These are phyloP conservation scores for Brettanomyces custersianus DNA, from an alignment of 805 yeast species.

Conservation along the genomic window DNA sequence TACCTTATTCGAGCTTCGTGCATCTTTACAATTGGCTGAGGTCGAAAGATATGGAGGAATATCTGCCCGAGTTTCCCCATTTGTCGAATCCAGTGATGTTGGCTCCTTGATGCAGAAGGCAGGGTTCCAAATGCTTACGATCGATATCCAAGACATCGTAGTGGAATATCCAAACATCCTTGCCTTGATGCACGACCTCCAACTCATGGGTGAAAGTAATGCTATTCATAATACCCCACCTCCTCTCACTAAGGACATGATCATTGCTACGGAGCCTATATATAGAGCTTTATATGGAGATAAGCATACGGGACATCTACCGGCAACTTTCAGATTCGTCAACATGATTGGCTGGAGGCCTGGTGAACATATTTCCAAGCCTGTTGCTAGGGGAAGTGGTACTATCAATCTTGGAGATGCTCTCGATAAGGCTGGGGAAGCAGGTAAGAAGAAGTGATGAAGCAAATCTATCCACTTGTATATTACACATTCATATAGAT, in stretches of 20 bases:
- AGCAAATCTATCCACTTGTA: not conserved
- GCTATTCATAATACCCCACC: constrained; percentile 33
- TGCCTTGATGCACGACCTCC: constrained; percentile 61
- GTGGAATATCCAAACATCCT: constrained; percentile 70
- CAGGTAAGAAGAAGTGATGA: not conserved
- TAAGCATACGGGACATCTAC: constrained; percentile 40
- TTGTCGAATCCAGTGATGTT: constrained; percentile 70
- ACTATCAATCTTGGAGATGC: constrained; percentile 62
- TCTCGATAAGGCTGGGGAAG: constrained; percentile 19
- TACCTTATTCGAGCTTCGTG: constrained; percentile 73
- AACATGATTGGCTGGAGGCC: constrained; percentile 89
- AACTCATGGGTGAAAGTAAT: constrained; percentile 79
- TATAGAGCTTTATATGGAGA: constrained; percentile 67
- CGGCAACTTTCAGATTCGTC: constrained; percentile 71
- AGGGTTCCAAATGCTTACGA: constrained; percentile 70
- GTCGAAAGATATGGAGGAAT: constrained; percentile 71
- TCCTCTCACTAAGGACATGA: constrained; percentile 48
- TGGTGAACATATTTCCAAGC: constrained; percentile 59
- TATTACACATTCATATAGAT: constrained; percentile 3
- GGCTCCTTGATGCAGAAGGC: constrained; percentile 67
- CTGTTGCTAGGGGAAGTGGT: constrained; percentile 65
- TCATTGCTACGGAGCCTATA: constrained; percentile 70
- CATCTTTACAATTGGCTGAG: constrained; percentile 75
- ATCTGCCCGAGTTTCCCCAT: constrained; percentile 73
- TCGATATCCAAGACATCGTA: constrained; percentile 76